A percentile compares a stretch with the other conserved stretches of the same genome.
phyloP scores from a whole-genome alignment of 2,329 filamentous ascomycete species.

The Xylaria sp. region DNA sequence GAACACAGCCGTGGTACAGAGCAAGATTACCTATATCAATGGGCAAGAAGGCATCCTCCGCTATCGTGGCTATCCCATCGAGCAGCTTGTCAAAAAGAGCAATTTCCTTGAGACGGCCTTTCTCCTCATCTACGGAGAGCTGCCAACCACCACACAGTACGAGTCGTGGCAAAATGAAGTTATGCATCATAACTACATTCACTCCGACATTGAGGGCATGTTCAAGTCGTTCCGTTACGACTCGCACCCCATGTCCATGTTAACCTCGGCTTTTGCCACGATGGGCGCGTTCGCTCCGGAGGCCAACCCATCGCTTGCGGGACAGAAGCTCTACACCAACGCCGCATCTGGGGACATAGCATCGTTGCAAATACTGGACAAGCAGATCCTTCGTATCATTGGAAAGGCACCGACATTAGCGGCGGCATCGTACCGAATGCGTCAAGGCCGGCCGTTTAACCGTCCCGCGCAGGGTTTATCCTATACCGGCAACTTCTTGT shows the following conservation, averaged over 20 bases:
- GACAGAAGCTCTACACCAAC: slow-evolving; percentile 61
- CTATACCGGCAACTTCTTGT: slow-evolving; percentile 66
- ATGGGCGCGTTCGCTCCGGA: slow-evolving; percentile 61
- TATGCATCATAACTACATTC: slow-evolving; percentile 62
- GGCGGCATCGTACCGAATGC: slow-evolving; percentile 63
- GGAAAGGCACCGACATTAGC: slow-evolving; percentile 62
- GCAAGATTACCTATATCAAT: slow-evolving; percentile 63
- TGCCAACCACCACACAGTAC: slow-evolving; percentile 57
- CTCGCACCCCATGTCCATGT: slow-evolving; percentile 63
- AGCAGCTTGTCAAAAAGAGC: slow-evolving; percentile 61
- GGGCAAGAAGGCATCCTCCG: slow-evolving; percentile 62
- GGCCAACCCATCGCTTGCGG: slow-evolving; percentile 60
- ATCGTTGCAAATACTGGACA: slow-evolving; percentile 58
- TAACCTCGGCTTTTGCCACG: slow-evolving; percentile 61
- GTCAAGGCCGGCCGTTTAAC: slow-evolving; percentile 62
- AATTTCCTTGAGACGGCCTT: slow-evolving; percentile 62
- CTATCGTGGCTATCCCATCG: slow-evolving; percentile 63
- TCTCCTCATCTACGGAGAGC: slow-evolving; percentile 62
- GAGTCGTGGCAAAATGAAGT: slow-evolving; percentile 58
- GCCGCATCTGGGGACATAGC: slow-evolving; percentile 55
- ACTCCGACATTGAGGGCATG: slow-evolving; percentile 61
- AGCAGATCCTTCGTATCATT: slow-evolving; percentile 63
- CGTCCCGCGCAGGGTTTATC: slow-evolving; percentile 58
- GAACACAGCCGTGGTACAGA: slow-evolving; percentile 62
- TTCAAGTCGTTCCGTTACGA: slow-evolving; percentile 63